phyloP scores from a whole-genome alignment of 768 basidiomycete species.

The Neoboletus subvelutipes region DNA sequence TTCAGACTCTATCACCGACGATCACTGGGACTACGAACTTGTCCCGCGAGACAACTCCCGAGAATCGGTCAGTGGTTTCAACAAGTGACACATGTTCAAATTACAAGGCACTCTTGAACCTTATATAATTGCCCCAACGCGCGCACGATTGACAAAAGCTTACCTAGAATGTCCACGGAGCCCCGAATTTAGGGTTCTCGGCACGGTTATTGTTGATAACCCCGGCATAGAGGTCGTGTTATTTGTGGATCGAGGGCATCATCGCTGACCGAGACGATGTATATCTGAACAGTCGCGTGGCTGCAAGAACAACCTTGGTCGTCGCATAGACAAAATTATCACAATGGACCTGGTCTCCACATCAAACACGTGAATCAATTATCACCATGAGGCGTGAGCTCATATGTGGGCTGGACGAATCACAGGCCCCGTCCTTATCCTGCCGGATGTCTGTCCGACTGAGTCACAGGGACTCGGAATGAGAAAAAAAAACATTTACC shows the following conservation, averaged over 20 bases:
- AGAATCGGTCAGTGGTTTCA: not conserved
- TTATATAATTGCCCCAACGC: not conserved
- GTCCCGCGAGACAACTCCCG: not conserved
- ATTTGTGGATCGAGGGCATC: not conserved
- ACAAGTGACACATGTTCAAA: not conserved
- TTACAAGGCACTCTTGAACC: not conserved
- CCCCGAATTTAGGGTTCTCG: not conserved
- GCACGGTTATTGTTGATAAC: not conserved
- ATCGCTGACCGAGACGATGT: not conserved
- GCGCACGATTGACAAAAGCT: not conserved
- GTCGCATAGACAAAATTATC: not conserved
- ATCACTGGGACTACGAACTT: not conserved
- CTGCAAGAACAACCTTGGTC: not conserved
- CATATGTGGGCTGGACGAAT: not conserved
- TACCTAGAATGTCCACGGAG: not conserved
- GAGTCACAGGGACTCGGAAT: not conserved
- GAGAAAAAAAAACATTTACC: not conserved
- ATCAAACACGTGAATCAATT: not conserved
- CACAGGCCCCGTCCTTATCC: not conserved
- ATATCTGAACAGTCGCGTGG: not conserved
- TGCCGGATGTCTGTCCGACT: not conserved
- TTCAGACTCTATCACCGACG: not conserved
- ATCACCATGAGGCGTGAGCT: not conserved
- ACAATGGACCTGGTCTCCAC: not conserved
- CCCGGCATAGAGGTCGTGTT: not conserved